A percentile compares a stretch with the other conserved stretches of the same genome.
Evolutionary conservation across 768 basidiomycete species (phyloP).

Genomic region (Xanthoconium stramineum): DNA sequence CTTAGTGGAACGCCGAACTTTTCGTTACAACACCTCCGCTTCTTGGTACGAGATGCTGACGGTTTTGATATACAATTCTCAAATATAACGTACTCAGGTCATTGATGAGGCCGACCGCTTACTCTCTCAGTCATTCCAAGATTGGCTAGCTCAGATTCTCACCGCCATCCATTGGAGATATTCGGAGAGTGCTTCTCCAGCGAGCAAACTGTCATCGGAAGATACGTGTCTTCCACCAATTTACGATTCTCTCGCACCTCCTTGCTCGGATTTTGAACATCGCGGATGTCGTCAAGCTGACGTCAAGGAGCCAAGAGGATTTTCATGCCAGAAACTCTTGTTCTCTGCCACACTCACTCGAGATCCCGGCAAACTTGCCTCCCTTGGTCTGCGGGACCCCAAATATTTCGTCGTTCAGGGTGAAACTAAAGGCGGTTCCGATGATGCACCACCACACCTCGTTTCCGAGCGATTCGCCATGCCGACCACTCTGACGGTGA

Average conservation of each 20-base stretch:
- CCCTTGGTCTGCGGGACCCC: conserved; percentile 72
- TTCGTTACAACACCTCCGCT: conserved; percentile 91
- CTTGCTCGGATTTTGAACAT: conserved; percentile 38
- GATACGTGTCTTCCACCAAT: conserved; percentile 1
- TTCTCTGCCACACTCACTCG: conserved; percentile 95
- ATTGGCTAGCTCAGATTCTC: conserved; percentile 86
- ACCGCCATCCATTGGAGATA: conserved; percentile 57
- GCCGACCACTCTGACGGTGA: conserved; percentile 72
- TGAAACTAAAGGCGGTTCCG: conserved; percentile 32
- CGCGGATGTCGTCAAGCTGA: conserved; percentile 39
- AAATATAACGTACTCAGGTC: conserved; percentile 48
- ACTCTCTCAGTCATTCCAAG: conserved; percentile 92
- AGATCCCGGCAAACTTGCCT: conserved; percentile 90
- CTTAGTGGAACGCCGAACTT: conserved; percentile 85
- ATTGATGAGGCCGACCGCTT: conserved; percentile 99
- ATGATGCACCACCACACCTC: conserved; percentile 45
- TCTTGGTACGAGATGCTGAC: conserved; percentile 57
- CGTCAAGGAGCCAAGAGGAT: conserved; percentile 51
- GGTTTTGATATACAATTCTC: background rate
- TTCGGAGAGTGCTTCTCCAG: background rate
- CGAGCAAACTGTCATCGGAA: conserved; percentile 2
- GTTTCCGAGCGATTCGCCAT: conserved; percentile 78
- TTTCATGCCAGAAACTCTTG: conserved; percentile 89
- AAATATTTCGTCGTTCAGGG: conserved; percentile 87
- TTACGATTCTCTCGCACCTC: conserved; percentile 56